Conservation (phyloP, 257 asterid species). For the Capsicum chinense region DNA sequence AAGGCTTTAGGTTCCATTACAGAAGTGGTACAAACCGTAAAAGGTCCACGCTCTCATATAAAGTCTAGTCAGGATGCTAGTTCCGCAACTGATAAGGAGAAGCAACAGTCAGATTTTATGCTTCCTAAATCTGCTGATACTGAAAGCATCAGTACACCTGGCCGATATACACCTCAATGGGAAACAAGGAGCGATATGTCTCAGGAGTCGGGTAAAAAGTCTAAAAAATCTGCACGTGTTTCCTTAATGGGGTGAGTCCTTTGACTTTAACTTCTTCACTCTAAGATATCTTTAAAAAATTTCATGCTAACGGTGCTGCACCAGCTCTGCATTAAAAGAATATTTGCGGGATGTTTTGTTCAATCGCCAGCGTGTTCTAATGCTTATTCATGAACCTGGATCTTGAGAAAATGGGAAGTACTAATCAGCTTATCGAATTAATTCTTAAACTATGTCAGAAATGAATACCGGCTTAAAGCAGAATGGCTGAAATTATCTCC, state of each 20-base stretch:
- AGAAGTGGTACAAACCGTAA: conserved; percentile 90
- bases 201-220: conserved; percentile 47
- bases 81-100: conserved; percentile 43
- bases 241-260: conserved; percentile 70
- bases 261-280: conserved; percentile 17
- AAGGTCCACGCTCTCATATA: conserved; percentile 66
- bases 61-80: conserved; percentile 57
- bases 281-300: neutral
- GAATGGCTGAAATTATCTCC: neutral
- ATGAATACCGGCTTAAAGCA: neutral
- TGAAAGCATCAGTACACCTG: conserved; percentile 54
- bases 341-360: neutral
- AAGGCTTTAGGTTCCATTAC: conserved; percentile 79
- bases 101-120: conserved; percentile 58
- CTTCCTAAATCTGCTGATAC: conserved; percentile 69
- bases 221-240: conserved; percentile 64
- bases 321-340: neutral
- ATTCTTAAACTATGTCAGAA: neutral
- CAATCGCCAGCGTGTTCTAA: neutral
- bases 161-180: conserved; percentile 48
- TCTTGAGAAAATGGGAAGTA: neutral
- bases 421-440: neutral
- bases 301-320: neutral
- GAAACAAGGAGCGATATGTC: conserved; percentile 41
- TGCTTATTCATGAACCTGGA: neutral